Conservation (phyloP, 306 rosid genomes). For the Cicer arietinum region DNA sequence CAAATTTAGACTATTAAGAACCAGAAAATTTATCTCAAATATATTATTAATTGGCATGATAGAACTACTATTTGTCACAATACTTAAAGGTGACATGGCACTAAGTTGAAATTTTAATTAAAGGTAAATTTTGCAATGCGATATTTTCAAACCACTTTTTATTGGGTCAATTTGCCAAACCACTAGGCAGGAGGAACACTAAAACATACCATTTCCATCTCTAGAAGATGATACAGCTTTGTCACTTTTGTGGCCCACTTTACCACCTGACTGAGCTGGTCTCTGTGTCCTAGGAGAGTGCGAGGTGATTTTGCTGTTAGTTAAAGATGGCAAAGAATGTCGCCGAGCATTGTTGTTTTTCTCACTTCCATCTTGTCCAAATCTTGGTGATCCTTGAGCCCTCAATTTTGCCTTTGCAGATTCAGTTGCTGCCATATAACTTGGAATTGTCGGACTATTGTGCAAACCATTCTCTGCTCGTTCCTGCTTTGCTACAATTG, state of each 20-base stretch:
- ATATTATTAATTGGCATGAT: constrained; percentile 22
- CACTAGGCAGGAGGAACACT: constrained; percentile 14
- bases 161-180: constrained; percentile 13
- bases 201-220: constrained; percentile 79
- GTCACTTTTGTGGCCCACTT: constrained; percentile 65
- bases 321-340: constrained; percentile 83
- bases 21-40: neutral
- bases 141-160: constrained; percentile 16
- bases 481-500: constrained; percentile 74
- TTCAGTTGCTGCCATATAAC: constrained; percentile 98
- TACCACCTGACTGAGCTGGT: constrained; percentile 74
- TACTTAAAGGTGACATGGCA: no score
- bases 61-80: constrained; percentile 1
- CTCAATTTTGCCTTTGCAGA: constrained; percentile 98
- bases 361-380: constrained; percentile 72
- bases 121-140: neutral
- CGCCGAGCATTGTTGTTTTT: constrained; percentile 66
- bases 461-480: constrained; percentile 74
- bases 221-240: constrained; percentile 58
- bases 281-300: constrained; percentile 93
- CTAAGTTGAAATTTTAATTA: neutral
- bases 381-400: constrained; percentile 90
- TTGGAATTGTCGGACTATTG: constrained; percentile 79
- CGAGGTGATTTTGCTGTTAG: constrained; percentile 80
- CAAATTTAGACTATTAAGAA: neutral